phyloP scores from a whole-genome alignment of 2,329 filamentous ascomycete species.

The Colletotrichum siamense region DNA sequence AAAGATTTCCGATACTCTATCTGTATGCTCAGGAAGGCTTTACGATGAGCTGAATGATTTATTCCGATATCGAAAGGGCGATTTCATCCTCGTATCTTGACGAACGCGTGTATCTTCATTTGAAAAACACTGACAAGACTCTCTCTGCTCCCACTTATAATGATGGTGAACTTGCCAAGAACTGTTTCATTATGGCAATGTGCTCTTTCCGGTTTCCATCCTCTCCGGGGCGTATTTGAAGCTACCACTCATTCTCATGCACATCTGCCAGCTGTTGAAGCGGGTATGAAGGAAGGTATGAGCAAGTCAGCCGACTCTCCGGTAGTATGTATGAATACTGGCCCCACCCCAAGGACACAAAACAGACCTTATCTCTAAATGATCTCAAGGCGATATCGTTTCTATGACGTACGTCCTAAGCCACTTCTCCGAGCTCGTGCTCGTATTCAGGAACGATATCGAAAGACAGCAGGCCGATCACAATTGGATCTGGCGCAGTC shows the following conservation, averaged over 20 bases:
- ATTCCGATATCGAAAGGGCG: too few relatives aligned
- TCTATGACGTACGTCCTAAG: rapidly evolving
- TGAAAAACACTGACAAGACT: too few relatives aligned
- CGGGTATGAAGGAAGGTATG: rapidly evolving
- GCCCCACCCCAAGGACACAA: neutral
- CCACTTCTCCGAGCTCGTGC: neutral
- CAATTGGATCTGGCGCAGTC: too few relatives aligned
- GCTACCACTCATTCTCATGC: rapidly evolving
- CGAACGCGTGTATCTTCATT: too few relatives aligned
- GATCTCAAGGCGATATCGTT: neutral
- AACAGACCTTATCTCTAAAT: neutral
- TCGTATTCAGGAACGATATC: rapidly evolving
- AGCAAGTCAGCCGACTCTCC: neutral
- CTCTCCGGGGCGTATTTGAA: rapidly evolving
- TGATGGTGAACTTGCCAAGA: too few relatives aligned
- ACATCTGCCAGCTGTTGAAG: rapidly evolving
- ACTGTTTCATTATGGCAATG: rapidly evolving
- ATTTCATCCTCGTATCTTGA: too few relatives aligned
- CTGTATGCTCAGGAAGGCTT: too few relatives aligned
- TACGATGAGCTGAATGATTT: too few relatives aligned
- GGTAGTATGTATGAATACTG: neutral
- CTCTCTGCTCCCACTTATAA: too few relatives aligned
- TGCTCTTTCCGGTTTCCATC: rapidly evolving
- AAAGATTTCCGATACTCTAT: too few relatives aligned
- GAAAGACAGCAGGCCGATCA: too few relatives aligned